phyloP scores from a whole-genome alignment of 352 stramenopile species.

The Phytopythium montanum region DNA sequence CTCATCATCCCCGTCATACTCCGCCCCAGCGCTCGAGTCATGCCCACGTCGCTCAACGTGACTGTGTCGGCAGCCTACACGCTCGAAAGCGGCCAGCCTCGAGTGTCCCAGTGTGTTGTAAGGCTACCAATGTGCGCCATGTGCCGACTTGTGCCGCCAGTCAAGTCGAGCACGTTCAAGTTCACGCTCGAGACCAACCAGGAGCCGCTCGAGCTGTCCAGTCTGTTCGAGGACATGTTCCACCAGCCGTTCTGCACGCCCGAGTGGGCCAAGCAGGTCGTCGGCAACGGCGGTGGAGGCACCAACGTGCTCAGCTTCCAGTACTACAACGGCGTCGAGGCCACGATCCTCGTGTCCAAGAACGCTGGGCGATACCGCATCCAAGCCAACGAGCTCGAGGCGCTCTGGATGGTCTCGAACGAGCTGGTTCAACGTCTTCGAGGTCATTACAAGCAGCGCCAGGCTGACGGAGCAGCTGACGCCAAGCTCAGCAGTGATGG shows the following conservation, averaged over 20 bases:
- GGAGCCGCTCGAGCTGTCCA: conserved; percentile 62
- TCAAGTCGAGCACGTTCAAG: conserved; percentile 84
- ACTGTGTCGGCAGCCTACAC: conserved; percentile 72
- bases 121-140: conserved; percentile 73
- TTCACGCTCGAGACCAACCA: conserved; percentile 89
- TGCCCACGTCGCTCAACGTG: conserved; percentile 66
- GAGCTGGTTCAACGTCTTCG: conserved; percentile 70
- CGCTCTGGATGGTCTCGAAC: conserved; percentile 74
- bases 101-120: conserved; percentile 57
- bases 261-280: conserved; percentile 70
- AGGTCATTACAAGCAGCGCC: conserved; percentile 29
- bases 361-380: conserved; percentile 86
- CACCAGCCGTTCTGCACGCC: conserved; percentile 65
- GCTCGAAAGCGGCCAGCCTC: conserved; percentile 61
- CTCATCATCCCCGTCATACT: conserved; percentile 62
- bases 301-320: conserved; percentile 87
- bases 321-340: conserved; percentile 84
- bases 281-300: conserved; percentile 29
- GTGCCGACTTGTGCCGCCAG: conserved; percentile 62
- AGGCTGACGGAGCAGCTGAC: conserved; percentile 1
- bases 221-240: conserved; percentile 86
- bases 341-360: conserved; percentile 89
- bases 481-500: conserved; percentile 12
- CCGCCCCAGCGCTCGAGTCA: conserved; percentile 34
- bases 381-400: conserved; percentile 80